Evolutionary conservation across 2,329 filamentous ascomycete species (phyloP).

Genomic region (Salinomyces thailandicus): DNA sequence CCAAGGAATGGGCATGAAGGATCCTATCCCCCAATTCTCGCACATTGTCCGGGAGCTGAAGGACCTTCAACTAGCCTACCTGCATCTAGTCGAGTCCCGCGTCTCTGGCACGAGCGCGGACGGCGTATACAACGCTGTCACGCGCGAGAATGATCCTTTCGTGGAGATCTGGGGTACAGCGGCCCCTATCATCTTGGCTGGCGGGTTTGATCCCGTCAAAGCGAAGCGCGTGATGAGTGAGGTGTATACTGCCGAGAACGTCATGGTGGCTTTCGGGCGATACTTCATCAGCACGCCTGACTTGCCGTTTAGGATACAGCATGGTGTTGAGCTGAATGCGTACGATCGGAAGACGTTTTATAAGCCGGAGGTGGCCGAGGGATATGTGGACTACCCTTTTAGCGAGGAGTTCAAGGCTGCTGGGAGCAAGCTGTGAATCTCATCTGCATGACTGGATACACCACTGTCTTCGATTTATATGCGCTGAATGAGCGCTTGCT

Average conservation of each 20-base stretch:
- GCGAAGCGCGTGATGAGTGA: constrained; percentile 28
- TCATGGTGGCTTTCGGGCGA: constrained; percentile 39
- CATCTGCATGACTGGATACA: too few species aligned
- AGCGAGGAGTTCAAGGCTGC: constrained; percentile 24
- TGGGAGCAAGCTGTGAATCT: constrained; percentile 9
- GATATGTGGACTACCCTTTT: constrained; percentile 35
- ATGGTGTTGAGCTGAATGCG: constrained; percentile 33
- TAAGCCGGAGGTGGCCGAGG: constrained; percentile 25
- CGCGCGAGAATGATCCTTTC: constrained; percentile 12
- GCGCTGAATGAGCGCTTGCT: too few species aligned
- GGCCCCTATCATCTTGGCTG: constrained; percentile 30
- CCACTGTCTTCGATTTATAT: too few species aligned
- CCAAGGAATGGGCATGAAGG: constrained; percentile 51
- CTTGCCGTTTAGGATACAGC: constrained; percentile 35
- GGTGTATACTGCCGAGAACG: constrained; percentile 33
- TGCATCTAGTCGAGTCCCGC: constrained; percentile 43
- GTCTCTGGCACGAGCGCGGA: constrained; percentile 35
- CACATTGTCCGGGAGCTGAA: constrained; percentile 44
- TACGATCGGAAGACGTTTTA: constrained; percentile 42
- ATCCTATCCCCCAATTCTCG: constrained; percentile 49
- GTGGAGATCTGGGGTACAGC: constrained; percentile 16
- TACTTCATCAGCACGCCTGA: constrained; percentile 42
- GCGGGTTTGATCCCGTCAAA: constrained; percentile 32
- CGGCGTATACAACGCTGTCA: constrained; percentile 11
- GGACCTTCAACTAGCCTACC: constrained; percentile 44